These are phyloP conservation scores for Mycosphaerella arachidis DNA, from an alignment of 2,329 filamentous ascomycete genomes.

Conservation along the genomic window DNA sequence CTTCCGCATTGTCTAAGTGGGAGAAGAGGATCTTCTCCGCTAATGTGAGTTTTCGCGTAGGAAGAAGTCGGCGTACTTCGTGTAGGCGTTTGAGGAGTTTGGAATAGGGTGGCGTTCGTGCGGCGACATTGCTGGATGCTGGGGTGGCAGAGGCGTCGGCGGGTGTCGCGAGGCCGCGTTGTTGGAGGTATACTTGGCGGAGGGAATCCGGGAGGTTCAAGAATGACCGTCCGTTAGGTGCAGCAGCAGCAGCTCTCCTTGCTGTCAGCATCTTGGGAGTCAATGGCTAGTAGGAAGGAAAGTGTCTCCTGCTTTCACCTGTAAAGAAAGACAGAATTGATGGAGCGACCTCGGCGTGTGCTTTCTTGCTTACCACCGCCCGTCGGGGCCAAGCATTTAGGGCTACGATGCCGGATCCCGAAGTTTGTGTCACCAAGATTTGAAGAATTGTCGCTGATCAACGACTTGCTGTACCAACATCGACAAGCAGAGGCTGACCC, in stretches of 20 bases:
- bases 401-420: too few relatives aligned
- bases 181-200: constrained; percentile 22
- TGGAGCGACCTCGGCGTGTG: constrained; percentile 6
- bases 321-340: not conserved
- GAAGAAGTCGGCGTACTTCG: constrained; percentile 68
- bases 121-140: constrained; percentile 37
- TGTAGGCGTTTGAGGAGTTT: constrained; percentile 74
- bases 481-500: not conserved
- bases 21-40: constrained; percentile 98
- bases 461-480: not conserved
- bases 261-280: constrained; percentile 23
- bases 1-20: constrained; percentile 84
- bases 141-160: constrained; percentile 16
- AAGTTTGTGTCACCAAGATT: not conserved
- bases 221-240: constrained; percentile 12
- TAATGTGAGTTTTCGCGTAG: constrained; percentile 65
- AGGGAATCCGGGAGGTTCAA: constrained; percentile 19
- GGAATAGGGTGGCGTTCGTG: constrained; percentile 71
- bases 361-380: not conserved
- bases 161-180: constrained; percentile 32
- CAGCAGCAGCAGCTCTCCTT: constrained; percentile 20
- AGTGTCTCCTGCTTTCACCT: not conserved
- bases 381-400: not conserved
- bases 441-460: not conserved
- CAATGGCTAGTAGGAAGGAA: constrained; percentile 9